A percentile compares a stretch with the other conserved stretches of the same genome.
phyloP scores from a whole-genome alignment of 148 eudicot genomes.

The Camellia sinensis region DNA sequence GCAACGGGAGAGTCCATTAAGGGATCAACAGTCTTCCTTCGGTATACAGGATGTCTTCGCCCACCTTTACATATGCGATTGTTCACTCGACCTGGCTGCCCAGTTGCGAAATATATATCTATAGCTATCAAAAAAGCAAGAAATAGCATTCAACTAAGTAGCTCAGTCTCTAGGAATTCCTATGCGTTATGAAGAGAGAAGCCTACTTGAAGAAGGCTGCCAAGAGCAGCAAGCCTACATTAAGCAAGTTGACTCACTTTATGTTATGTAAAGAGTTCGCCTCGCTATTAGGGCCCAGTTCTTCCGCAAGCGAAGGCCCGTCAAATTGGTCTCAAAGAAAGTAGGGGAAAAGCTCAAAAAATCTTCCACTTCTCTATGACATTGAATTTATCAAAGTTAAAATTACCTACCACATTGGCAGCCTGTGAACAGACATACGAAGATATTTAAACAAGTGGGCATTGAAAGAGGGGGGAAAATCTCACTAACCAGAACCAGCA shows the following conservation, averaged over 20 bases:
- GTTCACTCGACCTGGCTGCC: too few species aligned
- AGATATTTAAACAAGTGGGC: background rate
- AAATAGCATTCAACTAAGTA: background rate
- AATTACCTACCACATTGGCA: background rate
- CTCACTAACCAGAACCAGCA: slow-evolving; percentile 75
- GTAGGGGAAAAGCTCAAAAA: background rate
- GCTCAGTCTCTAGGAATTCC: background rate
- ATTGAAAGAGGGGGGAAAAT: background rate
- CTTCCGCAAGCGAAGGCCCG: too few species aligned
- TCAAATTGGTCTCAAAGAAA: too few species aligned
- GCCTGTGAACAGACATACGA: background rate
- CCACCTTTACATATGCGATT: too few species aligned
- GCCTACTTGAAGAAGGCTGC: slow-evolving; percentile 8
- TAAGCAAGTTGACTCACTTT: slow-evolving; percentile 1
- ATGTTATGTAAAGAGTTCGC: background rate
- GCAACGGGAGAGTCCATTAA: too few species aligned
- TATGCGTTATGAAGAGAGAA: background rate
- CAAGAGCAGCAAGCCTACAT: background rate
- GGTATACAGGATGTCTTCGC: too few species aligned
- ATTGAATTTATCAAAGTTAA: background rate
- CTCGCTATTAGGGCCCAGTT: background rate
- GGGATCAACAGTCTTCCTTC: too few species aligned
- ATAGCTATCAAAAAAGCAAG: background rate
- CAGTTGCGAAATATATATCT: too few species aligned
- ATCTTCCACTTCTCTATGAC: background rate